Base-by-base conservation (phyloP, 257 asterid species). In the Solanum commersonii region DNA sequence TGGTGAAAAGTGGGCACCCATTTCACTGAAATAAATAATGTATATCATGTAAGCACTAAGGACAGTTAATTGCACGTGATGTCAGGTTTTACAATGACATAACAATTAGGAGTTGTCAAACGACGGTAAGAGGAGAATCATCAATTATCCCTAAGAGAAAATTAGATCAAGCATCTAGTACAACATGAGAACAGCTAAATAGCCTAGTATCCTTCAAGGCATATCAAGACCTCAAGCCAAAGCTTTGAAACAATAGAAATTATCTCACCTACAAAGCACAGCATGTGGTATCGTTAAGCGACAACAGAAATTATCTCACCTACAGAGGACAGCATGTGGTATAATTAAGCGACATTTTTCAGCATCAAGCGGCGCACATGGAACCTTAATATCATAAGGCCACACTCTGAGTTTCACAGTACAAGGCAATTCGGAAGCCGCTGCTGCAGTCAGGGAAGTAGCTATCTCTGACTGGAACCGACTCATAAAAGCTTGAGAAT, bases 1-100 rank as follows among this genome's bases (percentile, higher is more conserved):
- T 29, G 98, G 98, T 86, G 98, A 97, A 94, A 96, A 95, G 87
- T 95, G 98, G 83, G 98, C 96, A 73, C 99, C 98, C 99, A 96
- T 97, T 91, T 97, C 98, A 93, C 98, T 97, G 86, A 67, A 88
- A 83, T 82, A 76, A 73, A 52, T 49, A 10, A 83, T 8, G 40
- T 14, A 42, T 23, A 52, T 33, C 79, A 71, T 42, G 81, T 89
- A 67, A 88, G 71, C 29, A 46, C 56, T 38, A 15, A 56, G 65
- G 79, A 49, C 56, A 88, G 35, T 74, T 71, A 78, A 86, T 56
- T 37, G n/a, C 44, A 87, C 46, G 35, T 1, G 59, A 13, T 68
- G 74, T 33, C 34, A 23, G 87, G 37, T 52, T 83, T 74, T 68
- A 73, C 23, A 37, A 56, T 67, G 67, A 37, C 85, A 81, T 91